Evolutionary conservation across 495 filamentous ascomycete species (phyloP), one percentile per base, ranked within the genome.

Genomic region (Podospora sp.): DNA sequence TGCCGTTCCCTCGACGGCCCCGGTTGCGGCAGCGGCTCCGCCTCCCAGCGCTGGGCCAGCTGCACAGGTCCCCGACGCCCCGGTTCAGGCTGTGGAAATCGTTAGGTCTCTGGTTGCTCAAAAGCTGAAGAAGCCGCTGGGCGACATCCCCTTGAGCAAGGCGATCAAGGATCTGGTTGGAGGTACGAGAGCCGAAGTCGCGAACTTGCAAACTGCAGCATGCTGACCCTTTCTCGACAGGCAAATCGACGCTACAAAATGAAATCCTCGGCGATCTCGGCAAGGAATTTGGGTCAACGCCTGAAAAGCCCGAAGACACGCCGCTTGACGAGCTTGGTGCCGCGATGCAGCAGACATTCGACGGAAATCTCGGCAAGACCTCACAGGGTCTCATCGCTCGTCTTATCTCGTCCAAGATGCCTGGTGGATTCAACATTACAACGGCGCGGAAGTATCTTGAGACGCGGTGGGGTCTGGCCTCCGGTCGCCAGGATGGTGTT

Each of bases 111-210:
- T 99, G 67, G 91, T 99, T 67, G 95, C 95, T n/a, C 95, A 99
- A 80, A 99, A 99, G 80, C 82, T 99, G 68, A 99, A 98, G 87
- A 99, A 99, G 83, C 82, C 90, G 14, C 77, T 97, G 60, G 71
- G 88, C 27, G 95, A 99, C 69, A 90, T 99, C 66, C 96, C 96
- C 49, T 79, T 98, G 70, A 92, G 88, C 81, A 99, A 98, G 79
- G 96, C 96, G 20, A 97, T 99, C 81, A 99, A 99, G 77, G 95
- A 99, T 82, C 81, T 99, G 49, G 95, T 99, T 70, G 96, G 95
- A 83, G 95, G 95, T 94, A 83, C 82, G 91, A 60, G 56, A 27
- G 20, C 8, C 11, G 50, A 3, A 7, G 36, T 29, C 9, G 18
- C 16, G 0, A 36, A n/a, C 14, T 35, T 4, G 18, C 18, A n/a